Base-by-base conservation (phyloP, 2,329 filamentous ascomycete species). In the Pseudocercospora ulei region DNA sequence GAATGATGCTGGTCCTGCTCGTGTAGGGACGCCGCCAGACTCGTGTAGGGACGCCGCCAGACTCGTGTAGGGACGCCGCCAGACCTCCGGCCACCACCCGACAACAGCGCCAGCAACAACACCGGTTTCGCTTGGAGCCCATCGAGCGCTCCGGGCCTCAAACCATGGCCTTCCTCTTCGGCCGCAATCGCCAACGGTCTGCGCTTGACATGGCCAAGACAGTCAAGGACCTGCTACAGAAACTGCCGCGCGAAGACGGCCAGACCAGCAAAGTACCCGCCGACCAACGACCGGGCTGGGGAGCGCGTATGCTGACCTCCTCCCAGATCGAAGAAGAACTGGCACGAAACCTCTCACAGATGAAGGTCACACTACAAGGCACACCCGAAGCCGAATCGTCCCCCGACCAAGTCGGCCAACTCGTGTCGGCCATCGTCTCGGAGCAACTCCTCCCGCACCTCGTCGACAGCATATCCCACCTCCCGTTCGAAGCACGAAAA, bases 401-500 rank as follows among this genome's bases (percentile, higher is more conserved):
- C 43, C 85, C 86, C 13, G 86, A 95, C 51, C 82, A 90, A 62
- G 82, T 94, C 44, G 81, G 84, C 58, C 78, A 87, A 56, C 76
- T 96, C 33, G 80, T 96, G 36, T 80, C 78, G 39, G 76, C 82
- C 49, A 76, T 93, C 46, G 81, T 95, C 53, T 78, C 87, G 59
- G 86, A 95, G 65, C 86, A 94, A 60, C 71, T 98, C 5, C 76
- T 98, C 27, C 82, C 82, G 53, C 71, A 82, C 35, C 78, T 98
- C 41, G 85, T 88, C 12, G 72, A 79, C 44, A 81, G 81, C 57
- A 80, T 98, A 29, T 78, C 84, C 63, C 76, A 80, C 35, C 73
- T 98, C 3, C 86, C 88, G 0, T 98, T 98, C 67, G 90, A 98
- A 67, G 84, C 87, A 23, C 80, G 88, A 56, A 96, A 95, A 68